phyloP scores from a whole-genome alignment of 2,329 filamentous ascomycete species.

The Helotiales sp. region DNA sequence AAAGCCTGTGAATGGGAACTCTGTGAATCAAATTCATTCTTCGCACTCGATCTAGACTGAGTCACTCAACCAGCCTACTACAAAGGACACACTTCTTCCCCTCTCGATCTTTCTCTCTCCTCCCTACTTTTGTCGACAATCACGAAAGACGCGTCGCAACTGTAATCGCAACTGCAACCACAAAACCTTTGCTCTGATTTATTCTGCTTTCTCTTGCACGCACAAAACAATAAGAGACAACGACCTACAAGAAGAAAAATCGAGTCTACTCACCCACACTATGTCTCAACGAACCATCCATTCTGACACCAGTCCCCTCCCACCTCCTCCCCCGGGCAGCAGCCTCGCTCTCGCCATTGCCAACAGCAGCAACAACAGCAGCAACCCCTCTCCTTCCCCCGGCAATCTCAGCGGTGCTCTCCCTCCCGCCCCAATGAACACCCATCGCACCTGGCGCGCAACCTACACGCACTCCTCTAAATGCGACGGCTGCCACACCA shows the following conservation, averaged over 20 bases:
- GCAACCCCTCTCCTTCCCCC: background rate
- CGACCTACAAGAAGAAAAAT: background rate
- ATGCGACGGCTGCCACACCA: conserved; percentile 7
- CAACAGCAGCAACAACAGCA: background rate
- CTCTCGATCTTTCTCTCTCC: too few species aligned
- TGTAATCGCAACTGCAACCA: background rate
- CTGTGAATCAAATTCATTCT: background rate
- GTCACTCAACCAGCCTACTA: background rate
- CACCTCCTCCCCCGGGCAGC: background rate
- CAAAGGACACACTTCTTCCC: background rate
- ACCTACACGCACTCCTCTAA: background rate
- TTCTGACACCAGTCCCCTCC: background rate
- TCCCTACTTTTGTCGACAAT: background rate
- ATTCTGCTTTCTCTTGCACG: background rate
- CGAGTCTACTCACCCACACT: background rate
- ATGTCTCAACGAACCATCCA: background rate
- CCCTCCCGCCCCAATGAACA: background rate
- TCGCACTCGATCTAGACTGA: background rate
- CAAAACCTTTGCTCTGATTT: too few species aligned
- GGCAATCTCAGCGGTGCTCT: background rate
- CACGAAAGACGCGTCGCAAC: background rate
- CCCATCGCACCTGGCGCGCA: background rate
- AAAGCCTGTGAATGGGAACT: too few species aligned
- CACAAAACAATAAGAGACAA: background rate
- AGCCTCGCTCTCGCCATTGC: background rate